These are phyloP conservation scores for Sclerotinia nivalis DNA, from an alignment of 2,329 filamentous ascomycete genomes.

Conservation along the genomic window DNA sequence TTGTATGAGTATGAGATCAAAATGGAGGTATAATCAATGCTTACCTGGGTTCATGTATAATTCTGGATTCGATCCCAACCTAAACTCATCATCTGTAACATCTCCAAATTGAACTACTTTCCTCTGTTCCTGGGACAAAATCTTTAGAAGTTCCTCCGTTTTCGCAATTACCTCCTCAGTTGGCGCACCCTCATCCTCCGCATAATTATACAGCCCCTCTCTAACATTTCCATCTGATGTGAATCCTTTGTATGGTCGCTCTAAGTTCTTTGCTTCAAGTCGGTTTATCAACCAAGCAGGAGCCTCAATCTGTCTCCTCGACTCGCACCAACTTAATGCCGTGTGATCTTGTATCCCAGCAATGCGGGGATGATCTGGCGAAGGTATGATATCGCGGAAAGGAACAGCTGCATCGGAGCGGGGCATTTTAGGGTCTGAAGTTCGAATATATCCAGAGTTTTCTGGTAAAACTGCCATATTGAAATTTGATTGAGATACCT, in stretches of 20 bases:
- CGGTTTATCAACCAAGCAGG: slow-evolving; percentile 40
- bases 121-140: slow-evolving; percentile 33
- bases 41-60: slow-evolving; percentile 39
- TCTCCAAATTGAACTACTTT: slow-evolving; percentile 33
- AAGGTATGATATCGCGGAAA: slow-evolving; percentile 36
- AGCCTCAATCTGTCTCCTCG: slow-evolving; percentile 38
- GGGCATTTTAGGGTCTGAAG: slow-evolving; percentile 35
- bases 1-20: not conserved
- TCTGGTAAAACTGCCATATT: slow-evolving; percentile 33
- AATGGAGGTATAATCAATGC: not conserved
- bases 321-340: slow-evolving; percentile 38
- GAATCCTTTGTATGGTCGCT: slow-evolving; percentile 39
- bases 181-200: slow-evolving; percentile 38
- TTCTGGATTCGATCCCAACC: slow-evolving; percentile 40
- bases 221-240: slow-evolving; percentile 38
- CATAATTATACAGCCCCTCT: slow-evolving; percentile 35
- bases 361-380: slow-evolving; percentile 34
- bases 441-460: slow-evolving; percentile 35
- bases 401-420: slow-evolving; percentile 38
- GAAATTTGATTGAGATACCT: slow-evolving; percentile 9
- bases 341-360: slow-evolving; percentile 36
- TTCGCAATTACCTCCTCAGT: slow-evolving; percentile 33
- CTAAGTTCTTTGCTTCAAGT: slow-evolving; percentile 38
- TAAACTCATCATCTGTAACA: slow-evolving; percentile 37
- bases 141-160: slow-evolving; percentile 28